Conservation (phyloP, 2,329 filamentous ascomycete genomes). For the Dothideomycetes sp. region DNA sequence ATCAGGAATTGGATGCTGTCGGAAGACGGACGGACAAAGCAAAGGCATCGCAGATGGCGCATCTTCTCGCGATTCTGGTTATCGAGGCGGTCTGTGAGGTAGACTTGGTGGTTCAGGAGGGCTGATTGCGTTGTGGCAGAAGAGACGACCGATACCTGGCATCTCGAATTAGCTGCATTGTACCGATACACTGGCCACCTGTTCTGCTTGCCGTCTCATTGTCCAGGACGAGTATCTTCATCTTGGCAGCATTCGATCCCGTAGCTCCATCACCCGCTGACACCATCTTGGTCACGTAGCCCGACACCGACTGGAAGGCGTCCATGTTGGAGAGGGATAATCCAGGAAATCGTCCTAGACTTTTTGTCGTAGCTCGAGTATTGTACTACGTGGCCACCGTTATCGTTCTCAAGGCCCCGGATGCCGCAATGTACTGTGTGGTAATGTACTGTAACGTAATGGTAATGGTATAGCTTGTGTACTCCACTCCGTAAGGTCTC, state of each 20-base stretch:
- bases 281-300: slow-evolving; percentile 96
- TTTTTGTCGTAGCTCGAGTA: too few species aligned
- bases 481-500: too few species aligned
- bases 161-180: slow-evolving; percentile 18
- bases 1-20: slow-evolving; percentile 90
- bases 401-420: too few species aligned
- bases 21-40: slow-evolving; percentile 83
- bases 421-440: too few species aligned
- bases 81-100: slow-evolving; percentile 92
- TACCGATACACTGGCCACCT: not conserved
- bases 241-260: slow-evolving; percentile 68
- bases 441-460: too few species aligned
- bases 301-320: slow-evolving; percentile 81
- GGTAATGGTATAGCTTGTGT: too few species aligned
- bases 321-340: too few species aligned
- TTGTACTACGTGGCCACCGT: too few species aligned
- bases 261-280: slow-evolving; percentile 59
- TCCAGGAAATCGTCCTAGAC: too few species aligned
- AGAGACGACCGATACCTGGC: slow-evolving; percentile 78
- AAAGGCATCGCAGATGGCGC: slow-evolving; percentile 89
- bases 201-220: slow-evolving; percentile 64
- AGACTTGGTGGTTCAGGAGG: slow-evolving; percentile 91
- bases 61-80: slow-evolving; percentile 90
- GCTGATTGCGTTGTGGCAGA: slow-evolving; percentile 93
- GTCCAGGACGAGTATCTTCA: slow-evolving; percentile 95